Evolutionary conservation across 1,139 yeast species (phyloP).

Genomic region (Kodamaea anthophila): DNA sequence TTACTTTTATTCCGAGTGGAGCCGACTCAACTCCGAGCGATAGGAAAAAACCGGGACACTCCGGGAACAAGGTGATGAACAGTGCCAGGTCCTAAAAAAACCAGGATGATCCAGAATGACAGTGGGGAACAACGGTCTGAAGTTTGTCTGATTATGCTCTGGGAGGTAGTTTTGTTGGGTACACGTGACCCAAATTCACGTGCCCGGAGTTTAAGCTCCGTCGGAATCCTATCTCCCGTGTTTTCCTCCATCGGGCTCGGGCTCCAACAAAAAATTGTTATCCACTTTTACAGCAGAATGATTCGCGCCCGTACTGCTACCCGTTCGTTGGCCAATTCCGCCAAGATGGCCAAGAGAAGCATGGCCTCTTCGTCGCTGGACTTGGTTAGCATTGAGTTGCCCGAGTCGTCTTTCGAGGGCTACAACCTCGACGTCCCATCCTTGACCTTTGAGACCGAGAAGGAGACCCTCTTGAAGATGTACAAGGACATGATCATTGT

Average conservation of each 20-base stretch:
- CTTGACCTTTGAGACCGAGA: constrained; percentile 69
- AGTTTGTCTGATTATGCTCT: too few relatives aligned
- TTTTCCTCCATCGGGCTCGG: too few relatives aligned
- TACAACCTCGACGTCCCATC: constrained; percentile 75
- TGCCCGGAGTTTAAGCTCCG: constrained; percentile 7
- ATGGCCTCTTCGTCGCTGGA: constrained; percentile 31
- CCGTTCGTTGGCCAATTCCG: constrained; percentile 16
- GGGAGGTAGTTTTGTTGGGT: too few relatives aligned
- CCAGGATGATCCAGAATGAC: too few relatives aligned
- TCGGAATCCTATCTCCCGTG: constrained; percentile 13
- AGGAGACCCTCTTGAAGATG: constrained; percentile 79
- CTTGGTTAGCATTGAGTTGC: constrained; percentile 53
- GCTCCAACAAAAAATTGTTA: constrained; percentile 5
- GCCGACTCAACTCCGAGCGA: too few relatives aligned
- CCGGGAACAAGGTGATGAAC: too few relatives aligned
- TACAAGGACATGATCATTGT: constrained; percentile 92
- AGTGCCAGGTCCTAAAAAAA: too few relatives aligned
- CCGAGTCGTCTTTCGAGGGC: constrained; percentile 77
- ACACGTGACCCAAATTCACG: constrained; percentile 1
- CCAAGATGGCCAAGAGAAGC: constrained; percentile 20
- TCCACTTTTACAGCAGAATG: constrained; percentile 10
- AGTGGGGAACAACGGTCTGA: too few relatives aligned
- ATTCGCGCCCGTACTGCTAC: constrained; percentile 16
- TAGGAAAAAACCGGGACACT: too few relatives aligned
- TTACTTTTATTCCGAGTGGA: too few relatives aligned